A percentile compares a stretch with the other conserved stretches of the same genome.
Evolutionary conservation across 768 basidiomycete species (phyloP).

Genomic region (Serendipita vermifera): DNA sequence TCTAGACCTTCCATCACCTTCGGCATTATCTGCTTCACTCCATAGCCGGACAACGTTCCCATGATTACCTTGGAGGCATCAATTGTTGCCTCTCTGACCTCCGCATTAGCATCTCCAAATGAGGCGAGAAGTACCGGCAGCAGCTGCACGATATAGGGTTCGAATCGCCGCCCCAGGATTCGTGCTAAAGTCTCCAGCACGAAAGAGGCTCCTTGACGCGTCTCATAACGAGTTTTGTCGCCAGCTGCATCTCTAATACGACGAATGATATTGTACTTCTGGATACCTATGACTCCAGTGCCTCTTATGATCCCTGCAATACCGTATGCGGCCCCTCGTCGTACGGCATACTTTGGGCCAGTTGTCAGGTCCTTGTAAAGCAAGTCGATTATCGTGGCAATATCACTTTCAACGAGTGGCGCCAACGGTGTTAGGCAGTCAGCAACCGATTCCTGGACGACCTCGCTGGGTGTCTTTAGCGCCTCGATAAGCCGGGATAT

Average conservation of each 20-base stretch:
- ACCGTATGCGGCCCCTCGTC: slow-evolving; percentile 97
- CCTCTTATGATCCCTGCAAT: slow-evolving; percentile 87
- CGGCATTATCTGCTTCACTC: slow-evolving; percentile 89
- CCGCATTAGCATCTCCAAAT: slow-evolving; percentile 75
- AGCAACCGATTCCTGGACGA: slow-evolving; percentile 92
- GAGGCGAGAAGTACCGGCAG: slow-evolving; percentile 69
- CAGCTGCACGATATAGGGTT: slow-evolving; percentile 78
- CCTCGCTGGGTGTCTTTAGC: slow-evolving; percentile 85
- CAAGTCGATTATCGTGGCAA: slow-evolving; percentile 53
- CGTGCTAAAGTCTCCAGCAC: slow-evolving; percentile 83
- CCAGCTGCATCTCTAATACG: slow-evolving; percentile 64
- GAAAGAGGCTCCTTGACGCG: slow-evolving; percentile 89
- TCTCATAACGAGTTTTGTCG: slow-evolving; percentile 79
- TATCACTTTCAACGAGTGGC: slow-evolving; percentile 46
- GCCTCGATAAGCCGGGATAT: slow-evolving; percentile 80
- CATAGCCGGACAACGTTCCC: slow-evolving; percentile 88
- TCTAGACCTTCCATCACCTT: slow-evolving; percentile 80
- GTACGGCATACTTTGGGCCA: slow-evolving; percentile 73
- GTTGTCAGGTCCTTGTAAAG: slow-evolving; percentile 67
- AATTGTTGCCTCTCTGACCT: slow-evolving; percentile 87
- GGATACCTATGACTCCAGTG: slow-evolving; percentile 73
- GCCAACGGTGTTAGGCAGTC: slow-evolving; percentile 89
- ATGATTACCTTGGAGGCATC: slow-evolving; percentile 91
- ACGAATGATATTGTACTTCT: slow-evolving; percentile 65
- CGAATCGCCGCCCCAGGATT: slow-evolving; percentile 80